Conservation (phyloP, 164 flowering plant species). For the Aristolochia fimbriata region DNA sequence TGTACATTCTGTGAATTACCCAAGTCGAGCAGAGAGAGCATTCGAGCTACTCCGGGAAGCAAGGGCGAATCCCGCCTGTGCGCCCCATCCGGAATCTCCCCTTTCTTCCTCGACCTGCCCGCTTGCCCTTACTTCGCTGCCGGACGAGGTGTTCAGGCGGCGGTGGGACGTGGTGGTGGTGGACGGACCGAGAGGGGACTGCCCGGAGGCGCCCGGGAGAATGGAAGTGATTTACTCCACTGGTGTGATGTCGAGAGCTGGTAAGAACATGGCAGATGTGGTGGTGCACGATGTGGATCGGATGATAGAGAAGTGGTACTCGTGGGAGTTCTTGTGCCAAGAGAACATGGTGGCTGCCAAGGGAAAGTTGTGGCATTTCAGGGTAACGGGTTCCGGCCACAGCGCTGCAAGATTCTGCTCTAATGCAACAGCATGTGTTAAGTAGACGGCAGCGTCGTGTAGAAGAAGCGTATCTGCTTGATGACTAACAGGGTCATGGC, state of each 20-base stretch:
- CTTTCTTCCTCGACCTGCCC: constrained; percentile 38
- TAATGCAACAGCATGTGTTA: constrained; percentile 9
- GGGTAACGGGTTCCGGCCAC: constrained; percentile 25
- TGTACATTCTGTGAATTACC: constrained; percentile 43
- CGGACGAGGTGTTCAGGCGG: constrained; percentile 38
- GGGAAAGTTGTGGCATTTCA: constrained; percentile 81
- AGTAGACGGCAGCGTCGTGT: not conserved
- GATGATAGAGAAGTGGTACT: constrained; percentile 82
- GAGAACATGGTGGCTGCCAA: constrained; percentile 73
- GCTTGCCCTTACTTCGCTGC: constrained; percentile 48
- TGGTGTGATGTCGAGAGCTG: constrained; percentile 51
- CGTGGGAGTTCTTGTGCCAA: constrained; percentile 83
- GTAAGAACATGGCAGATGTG: constrained; percentile 47
- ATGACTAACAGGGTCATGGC: no score
- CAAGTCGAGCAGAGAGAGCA: constrained; percentile 41
- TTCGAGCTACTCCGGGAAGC: constrained; percentile 57
- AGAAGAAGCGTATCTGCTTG: no score
- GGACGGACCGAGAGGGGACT: constrained; percentile 69
- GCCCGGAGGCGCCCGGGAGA: constrained; percentile 64
- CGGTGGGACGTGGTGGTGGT: constrained; percentile 80
- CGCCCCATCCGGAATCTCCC: constrained; percentile 13
- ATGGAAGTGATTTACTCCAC: constrained; percentile 77
- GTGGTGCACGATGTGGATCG: constrained; percentile 75
- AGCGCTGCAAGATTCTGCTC: constrained; percentile 51
- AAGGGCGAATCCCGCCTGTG: constrained; percentile 40